Evolutionary conservation across 371 early-diverging fungal species (phyloP).

Genomic region (Rhizopus microsporus): DNA sequence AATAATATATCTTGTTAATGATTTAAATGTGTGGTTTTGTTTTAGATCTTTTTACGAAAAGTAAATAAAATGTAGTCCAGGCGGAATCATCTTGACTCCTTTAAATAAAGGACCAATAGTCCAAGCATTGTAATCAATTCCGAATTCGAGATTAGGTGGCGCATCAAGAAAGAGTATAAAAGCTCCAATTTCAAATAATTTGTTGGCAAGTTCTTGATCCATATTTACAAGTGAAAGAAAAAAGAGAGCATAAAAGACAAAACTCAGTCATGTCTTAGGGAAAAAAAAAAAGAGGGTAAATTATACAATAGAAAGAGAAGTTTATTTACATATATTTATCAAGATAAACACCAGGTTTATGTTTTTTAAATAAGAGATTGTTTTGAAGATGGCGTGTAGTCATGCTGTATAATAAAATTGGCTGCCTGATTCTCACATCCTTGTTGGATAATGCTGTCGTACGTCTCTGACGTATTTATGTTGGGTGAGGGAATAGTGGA

Average conservation of each 20-base stretch:
- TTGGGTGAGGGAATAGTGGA: conserved; percentile 1
- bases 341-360: no score
- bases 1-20: background rate
- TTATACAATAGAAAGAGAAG: background rate
- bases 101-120: conserved; percentile 87
- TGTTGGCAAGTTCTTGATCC: conserved; percentile 71
- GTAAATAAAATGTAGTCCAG: conserved; percentile 91
- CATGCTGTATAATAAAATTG: no score
- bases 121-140: conserved; percentile 93
- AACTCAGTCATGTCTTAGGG: background rate
- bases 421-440: background rate
- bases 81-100: conserved; percentile 93
- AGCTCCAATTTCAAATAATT: conserved; percentile 77
- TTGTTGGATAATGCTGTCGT: background rate
- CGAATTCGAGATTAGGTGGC: conserved; percentile 84
- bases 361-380: no score
- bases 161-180: conserved; percentile 80
- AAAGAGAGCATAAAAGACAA: background rate
- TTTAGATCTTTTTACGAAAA: conserved; percentile 61
- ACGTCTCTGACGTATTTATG: background rate
- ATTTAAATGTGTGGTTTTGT: background rate
- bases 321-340: background rate
- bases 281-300: background rate
- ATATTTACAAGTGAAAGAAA: conserved; percentile 1
- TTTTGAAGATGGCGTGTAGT: no score